Conservation (phyloP, 2,329 filamentous ascomycete species). For the Fulvia fulva region DNA sequence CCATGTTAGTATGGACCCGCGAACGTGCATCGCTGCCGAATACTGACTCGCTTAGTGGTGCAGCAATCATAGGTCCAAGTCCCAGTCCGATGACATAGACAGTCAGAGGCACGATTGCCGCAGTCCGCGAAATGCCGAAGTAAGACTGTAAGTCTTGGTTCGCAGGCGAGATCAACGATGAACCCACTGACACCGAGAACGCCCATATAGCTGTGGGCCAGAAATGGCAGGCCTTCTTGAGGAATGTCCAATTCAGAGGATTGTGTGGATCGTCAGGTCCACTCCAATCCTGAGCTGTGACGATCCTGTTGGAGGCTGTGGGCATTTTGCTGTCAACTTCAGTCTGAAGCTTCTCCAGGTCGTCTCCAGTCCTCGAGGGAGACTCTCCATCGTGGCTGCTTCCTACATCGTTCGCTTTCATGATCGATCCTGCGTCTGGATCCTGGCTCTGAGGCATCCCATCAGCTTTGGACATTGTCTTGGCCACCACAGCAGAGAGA, state of each 20-base stretch:
- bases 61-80: constrained; percentile 57
- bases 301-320: constrained; percentile 1
- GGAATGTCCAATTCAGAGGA: constrained; percentile 18
- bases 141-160: constrained; percentile 27
- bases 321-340: background rate
- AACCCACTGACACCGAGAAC: constrained; percentile 27
- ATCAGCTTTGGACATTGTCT: background rate
- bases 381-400: constrained; percentile 11
- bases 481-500: background rate
- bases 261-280: constrained; percentile 25
- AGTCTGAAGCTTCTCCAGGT: constrained; percentile 17
- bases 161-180: constrained; percentile 24
- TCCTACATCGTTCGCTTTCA: constrained; percentile 14
- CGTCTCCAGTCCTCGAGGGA: constrained; percentile 17
- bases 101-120: constrained; percentile 54
- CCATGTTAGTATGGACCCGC: constrained; percentile 30
- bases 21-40: constrained; percentile 42
- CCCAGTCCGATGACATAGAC: constrained; percentile 61
- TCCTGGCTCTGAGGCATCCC: background rate
- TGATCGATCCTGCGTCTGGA: constrained; percentile 8
- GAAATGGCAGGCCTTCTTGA: constrained; percentile 17
- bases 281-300: constrained; percentile 25
- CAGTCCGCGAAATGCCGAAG: constrained; percentile 54
- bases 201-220: constrained; percentile 16
- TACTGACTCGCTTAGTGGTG: constrained; percentile 48